Base-by-base conservation (phyloP, 805 yeast genomes). In the Candida maris region DNA sequence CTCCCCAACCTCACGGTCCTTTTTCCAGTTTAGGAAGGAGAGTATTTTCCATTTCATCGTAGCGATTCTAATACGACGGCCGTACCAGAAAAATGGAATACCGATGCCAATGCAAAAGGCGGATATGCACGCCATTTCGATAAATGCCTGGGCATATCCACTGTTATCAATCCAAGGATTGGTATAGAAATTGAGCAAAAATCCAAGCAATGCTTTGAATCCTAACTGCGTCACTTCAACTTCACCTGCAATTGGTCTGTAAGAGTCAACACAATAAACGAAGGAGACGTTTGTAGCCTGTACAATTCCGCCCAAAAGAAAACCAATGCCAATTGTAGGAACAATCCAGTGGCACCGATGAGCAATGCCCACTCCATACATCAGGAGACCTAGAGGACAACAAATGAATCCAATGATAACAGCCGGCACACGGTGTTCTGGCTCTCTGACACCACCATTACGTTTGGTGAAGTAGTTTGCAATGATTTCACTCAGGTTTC, bases 211-310 rank as follows among this genome's bases (percentile, higher is more conserved):
- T 7, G 40, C 21, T 24, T 37, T 37, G 36, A 37, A 37, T 21
- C 40, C 40, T 4, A 37, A 14, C 25, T 37, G 40, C 3, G 40
- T 37, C 14, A 37, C 40, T 16, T 37, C 36, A 20, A 37, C 40
- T 16, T 37, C 40, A 17, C 40, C 40, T 6, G 40, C 35, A 27
- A 37, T 37, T 10, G 40, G 40, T 27, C 40, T 18, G 40, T 37
- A 37, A 15, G 40, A 31, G 36, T 37, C 40, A 3, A 37, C 32
- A 32, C 40, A 37, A 28, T 37, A 37, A 26, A 37, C 40, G 22
- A 37, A 37, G 12, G 40, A 37, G 14, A 37, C 28, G 26, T 37
- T 37, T 6, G 40, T 37, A n/a, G 40, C 40, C 19, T 37, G 40
- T 6, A 37, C 40, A 27, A 37, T 37, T 5, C 40, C 40, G 9